Base-by-base conservation (phyloP, 768 basidiomycete species). In the Fomitopsis serialis region DNA sequence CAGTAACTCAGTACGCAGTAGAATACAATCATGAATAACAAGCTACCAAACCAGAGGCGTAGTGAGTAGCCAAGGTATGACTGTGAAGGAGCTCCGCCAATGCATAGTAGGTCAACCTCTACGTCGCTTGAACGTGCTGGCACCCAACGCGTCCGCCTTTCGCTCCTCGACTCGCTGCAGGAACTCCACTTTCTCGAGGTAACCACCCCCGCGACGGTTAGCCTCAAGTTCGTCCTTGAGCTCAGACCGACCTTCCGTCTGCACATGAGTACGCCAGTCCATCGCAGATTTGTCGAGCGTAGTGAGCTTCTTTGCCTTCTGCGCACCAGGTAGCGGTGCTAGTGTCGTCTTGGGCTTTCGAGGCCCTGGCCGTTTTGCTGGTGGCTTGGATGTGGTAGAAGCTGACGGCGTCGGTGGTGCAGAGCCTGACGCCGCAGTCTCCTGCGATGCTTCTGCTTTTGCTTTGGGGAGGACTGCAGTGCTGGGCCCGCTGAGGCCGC, bases 281-380 rank as follows among this genome's bases (percentile, higher is more conserved):
- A 94, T 82, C 12, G 86, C 82, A 0, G 88, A 90, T 66, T 92
- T 93, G 57, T 92, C 89, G 13, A 94, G 74, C 23, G 89, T 92
- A 22, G 87, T 83, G 8, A 94, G 74, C 68, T 88, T 92, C 66
- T 87, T 89, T 1, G 82, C 73, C 62, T 85, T 89, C 35, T 68
- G 71, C 0, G 74, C 55, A 8, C 72, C 61, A 0, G 86, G 86
- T 29, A 86, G 66, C 13, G 78, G 68, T 0, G 78, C 74, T 7
- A 91, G 74, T 2, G 72, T 67, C 0, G 74, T 75, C 62, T 82
- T 85, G 1, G 87, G 70, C 61, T 84, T 89, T 19, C 87, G 82
- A 12, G 87, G 84, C 0, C 85, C 84, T 2, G 80, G 78, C 24
- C 77, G 78, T 65, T 76, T 80, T 2, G 57, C 48, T 13, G 64